Percentiles rank a stretch among this genome's conserved stretches.
Evolutionary conservation across 2,329 filamentous ascomycete genomes (phyloP).

Genomic region (Trichoderma aggressivum): DNA sequence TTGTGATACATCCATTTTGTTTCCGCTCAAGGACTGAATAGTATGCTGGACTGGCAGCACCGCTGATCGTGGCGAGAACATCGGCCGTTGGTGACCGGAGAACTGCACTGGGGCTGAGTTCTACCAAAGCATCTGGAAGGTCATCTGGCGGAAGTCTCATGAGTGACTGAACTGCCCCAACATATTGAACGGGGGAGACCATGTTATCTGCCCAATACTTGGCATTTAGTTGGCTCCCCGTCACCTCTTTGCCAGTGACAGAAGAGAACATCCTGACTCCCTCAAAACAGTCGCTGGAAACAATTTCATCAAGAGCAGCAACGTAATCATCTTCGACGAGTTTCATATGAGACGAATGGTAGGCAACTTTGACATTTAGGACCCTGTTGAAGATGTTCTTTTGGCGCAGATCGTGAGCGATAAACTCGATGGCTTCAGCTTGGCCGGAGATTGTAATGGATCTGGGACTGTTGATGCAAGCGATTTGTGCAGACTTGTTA

Average conservation of each 20-base stretch:
- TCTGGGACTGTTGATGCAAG: constrained; percentile 44
- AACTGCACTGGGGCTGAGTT: constrained; percentile 39
- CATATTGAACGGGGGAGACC: constrained; percentile 43
- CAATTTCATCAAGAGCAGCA: constrained; percentile 26
- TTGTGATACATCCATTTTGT: constrained; percentile 22
- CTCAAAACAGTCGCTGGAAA: constrained; percentile 18
- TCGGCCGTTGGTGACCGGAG: constrained; percentile 38
- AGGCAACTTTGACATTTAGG: constrained; percentile 39
- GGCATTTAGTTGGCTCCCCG: constrained; percentile 28
- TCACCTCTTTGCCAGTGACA: constrained; percentile 32
- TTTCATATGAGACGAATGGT: constrained; percentile 46
- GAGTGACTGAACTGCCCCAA: constrained; percentile 38
- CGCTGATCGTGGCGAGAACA: constrained; percentile 27
- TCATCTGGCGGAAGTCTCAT: constrained; percentile 28
- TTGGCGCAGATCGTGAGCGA: constrained; percentile 32
- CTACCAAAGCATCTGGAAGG: constrained; percentile 37
- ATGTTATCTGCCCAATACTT: constrained; percentile 48
- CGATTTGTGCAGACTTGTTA: constrained; percentile 32
- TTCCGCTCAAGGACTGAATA: constrained; percentile 30
- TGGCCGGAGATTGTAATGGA: constrained; percentile 45
- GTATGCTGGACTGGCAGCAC: constrained; percentile 24
- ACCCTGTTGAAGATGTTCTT: constrained; percentile 35
- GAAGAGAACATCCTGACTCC: constrained; percentile 40
- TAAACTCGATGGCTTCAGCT: constrained; percentile 28
- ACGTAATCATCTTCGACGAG: constrained; percentile 37